These are phyloP conservation scores for Scalesia atractyloides DNA, from an alignment of 129 eudicot species.

Conservation along the genomic window DNA sequence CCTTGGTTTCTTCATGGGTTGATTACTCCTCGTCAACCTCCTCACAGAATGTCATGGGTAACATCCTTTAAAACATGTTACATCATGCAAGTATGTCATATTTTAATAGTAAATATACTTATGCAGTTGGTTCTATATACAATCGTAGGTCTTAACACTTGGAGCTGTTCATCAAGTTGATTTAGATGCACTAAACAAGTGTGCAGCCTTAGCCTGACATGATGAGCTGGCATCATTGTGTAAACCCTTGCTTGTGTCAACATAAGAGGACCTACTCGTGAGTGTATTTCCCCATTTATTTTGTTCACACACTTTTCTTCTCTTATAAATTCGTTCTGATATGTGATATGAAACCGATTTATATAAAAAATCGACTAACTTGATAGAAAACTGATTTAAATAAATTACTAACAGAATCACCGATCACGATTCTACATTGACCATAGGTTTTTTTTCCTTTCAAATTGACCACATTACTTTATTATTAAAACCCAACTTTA, in stretches of 20 bases:
- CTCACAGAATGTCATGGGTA: conserved; percentile 67
- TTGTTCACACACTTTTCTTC: neutral
- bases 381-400: neutral
- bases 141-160: conserved; percentile 60
- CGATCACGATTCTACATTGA: too few species aligned
- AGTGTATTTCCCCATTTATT: conserved; percentile 5
- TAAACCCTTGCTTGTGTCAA: conserved; percentile 74
- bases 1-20: conserved; percentile 76
- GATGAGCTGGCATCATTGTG: conserved; percentile 55
- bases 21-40: conserved; percentile 76
- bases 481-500: too few species aligned
- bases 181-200: conserved; percentile 50
- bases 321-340: neutral
- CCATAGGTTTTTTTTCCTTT: too few species aligned
- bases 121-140: too few species aligned
- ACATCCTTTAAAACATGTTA: neutral
- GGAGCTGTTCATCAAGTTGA: conserved; percentile 90
- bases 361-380: neutral
- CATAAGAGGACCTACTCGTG: conserved; percentile 85
- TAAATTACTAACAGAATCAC: neutral
- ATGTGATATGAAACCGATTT: neutral
- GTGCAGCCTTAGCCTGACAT: conserved; percentile 64
- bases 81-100: neutral
- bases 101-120: conserved; percentile 15
- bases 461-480: too few species aligned